Conservation (phyloP, 1,139 yeast species). For the Kodamaea alishanica region DNA sequence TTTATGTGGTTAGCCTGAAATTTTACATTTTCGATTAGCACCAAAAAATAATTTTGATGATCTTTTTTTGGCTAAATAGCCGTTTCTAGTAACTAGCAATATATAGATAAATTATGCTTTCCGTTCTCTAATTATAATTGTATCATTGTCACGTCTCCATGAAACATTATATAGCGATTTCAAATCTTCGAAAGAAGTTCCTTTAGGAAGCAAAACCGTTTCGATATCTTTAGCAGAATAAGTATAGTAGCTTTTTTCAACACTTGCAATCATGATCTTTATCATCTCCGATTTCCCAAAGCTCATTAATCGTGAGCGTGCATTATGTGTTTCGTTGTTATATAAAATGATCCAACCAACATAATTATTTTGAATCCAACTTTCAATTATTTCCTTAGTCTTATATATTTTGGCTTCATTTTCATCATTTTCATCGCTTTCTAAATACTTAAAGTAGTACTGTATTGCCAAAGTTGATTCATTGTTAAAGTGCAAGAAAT, state of each 20-base stretch:
- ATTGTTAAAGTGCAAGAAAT: slow-evolving; percentile 45
- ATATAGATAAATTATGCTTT: neutral
- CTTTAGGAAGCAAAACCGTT: slow-evolving; percentile 27
- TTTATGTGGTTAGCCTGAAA: neutral
- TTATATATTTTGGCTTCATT: slow-evolving; percentile 10
- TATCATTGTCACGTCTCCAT: slow-evolving; percentile 29
- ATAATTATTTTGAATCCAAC: slow-evolving; percentile 41
- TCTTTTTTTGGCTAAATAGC: too few relatives aligned
- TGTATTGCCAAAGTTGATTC: slow-evolving; percentile 34
- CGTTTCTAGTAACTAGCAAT: too few relatives aligned
- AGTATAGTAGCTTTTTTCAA: slow-evolving; percentile 38
- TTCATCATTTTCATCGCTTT: slow-evolving; percentile 8
- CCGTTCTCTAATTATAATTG: slow-evolving; percentile 24
- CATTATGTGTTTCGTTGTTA: slow-evolving; percentile 28
- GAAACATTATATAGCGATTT: slow-evolving; percentile 15
- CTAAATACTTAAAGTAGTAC: slow-evolving; percentile 27
- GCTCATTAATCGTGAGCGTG: slow-evolving; percentile 36
- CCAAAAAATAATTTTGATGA: too few relatives aligned
- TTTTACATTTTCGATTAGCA: neutral
- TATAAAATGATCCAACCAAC: slow-evolving; percentile 38
- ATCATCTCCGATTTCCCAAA: slow-evolving; percentile 36
- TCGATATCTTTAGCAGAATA: slow-evolving; percentile 21
- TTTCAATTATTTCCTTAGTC: slow-evolving; percentile 21
- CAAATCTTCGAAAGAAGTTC: slow-evolving; percentile 20
- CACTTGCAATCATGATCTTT: slow-evolving; percentile 24